Evolutionary conservation across 495 filamentous ascomycete species (phyloP), one percentile per base, ranked within the genome.

Genomic region (Tuber calosporum): DNA sequence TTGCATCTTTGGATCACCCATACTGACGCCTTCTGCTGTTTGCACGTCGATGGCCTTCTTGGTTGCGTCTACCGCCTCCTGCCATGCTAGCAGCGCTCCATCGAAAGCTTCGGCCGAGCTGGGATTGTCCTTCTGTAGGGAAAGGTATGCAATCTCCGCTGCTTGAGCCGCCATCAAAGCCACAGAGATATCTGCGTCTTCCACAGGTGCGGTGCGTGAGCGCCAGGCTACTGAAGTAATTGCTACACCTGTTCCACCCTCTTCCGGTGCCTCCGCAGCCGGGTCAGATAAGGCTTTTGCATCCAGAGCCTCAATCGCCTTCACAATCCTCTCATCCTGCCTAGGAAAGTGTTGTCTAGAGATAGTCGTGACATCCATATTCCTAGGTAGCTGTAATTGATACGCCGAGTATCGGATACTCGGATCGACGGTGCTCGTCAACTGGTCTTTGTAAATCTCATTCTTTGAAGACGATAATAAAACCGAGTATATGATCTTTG

Each of bases 371-470:
- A 96, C 89, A 17, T 93, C 90, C 72, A 92, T 88, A 11, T 91
- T 96, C 30, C 95, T 88, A 0, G 94, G 90, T 11, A 96, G 85
- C 80, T 93, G 92, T 82, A 90, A 84, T 81, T 97, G 92, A 83
- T 98, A 98, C 7, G 96, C 94, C 4, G 93, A 93, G 83, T 94
- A 98, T 69, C 94, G 89, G 75, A 98, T 91, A 72, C 93, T 97
- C 9, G 94, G 94, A 79, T 99, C 96, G 68, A 97, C 89, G 37
- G 90, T 96, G 73, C 89, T 89, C 19, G 91, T 88, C 43, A 98
- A 84, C 26, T 97, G 86, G 66, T 99, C 95, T 70, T 90, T 90
- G 83, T 92, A 96, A 66, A 92, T 84, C 79, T 97, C 95, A 26
- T 84, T 84, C 78, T 89, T 90, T 20, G 87, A 86, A 22, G 82